Base-by-base conservation (phyloP, 306 rosid species). In the Prunus mongolica region DNA sequence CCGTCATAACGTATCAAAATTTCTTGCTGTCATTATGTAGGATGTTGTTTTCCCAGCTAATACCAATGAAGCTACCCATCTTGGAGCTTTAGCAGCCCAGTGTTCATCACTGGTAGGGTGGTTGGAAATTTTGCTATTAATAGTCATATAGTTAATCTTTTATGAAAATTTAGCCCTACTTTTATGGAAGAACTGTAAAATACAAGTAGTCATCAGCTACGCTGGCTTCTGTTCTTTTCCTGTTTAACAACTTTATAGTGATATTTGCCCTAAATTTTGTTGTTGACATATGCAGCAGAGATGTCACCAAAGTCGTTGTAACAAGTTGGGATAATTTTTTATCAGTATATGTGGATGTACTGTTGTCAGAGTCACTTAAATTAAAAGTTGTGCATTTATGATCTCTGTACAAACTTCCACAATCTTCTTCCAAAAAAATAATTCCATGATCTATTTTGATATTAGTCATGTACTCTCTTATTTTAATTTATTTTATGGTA, bases 101-200 rank as follows among this genome's bases (percentile, higher is more conserved):
- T 86, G 91, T 82, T 90, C 97, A 6, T 89, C 99, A n/a, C 82
- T 92, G 97, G 99, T 95, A 92, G 66, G 83, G 20, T 73, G 65
- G 52, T 22, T 44, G 49, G 13, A 75, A 47, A 28, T 67, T 14
- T 83, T 32, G 15, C 50, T 12, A 22, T 41, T 54, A 62, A 45
- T 78, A 74, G 9, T 18, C 20, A 20, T 70, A 34, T 34, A 22
- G 38, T 32, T 38, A 13, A 22, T 2, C 19, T 45, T 28, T 41
- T 58, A 16, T 22, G 38, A 22, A 24, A 65, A 16, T 27, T 57
- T 73, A 12, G 8, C 18, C 30, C 16, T 44, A 64, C 34, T 65
- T 72, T 76, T 20, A 25, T 45, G 12, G 55, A 44, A n/a, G 12
- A 57, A 16, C 45, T 66, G 46, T 57, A 47, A 24, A 49, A 65